Base-by-base conservation (phyloP, 73 alveolate species). In the Stentor coeruleus region DNA sequence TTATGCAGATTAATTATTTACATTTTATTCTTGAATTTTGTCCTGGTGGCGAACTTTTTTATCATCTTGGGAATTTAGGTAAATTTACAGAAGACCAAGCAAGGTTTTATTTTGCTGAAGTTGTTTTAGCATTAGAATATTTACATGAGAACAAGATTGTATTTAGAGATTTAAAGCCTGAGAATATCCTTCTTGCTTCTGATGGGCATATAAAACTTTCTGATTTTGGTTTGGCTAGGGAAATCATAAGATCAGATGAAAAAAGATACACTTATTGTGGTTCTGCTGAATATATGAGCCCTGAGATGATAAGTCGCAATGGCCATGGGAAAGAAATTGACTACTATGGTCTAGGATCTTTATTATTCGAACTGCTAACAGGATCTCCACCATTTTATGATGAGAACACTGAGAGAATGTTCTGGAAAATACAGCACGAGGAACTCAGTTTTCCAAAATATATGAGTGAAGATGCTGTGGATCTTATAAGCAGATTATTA, bases 81-180 rank as follows among this genome's bases (percentile, higher is more conserved):
- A 73, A 79, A 76, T 91, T 95, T 75, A 82, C 89, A 73, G 99
- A 95, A 84, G 88, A 89, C 76, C 89, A 87, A 57, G 94, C 98
- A 3, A 74, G 90, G 59, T 91, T 92, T 84, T 93, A 93, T 83
- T 85, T 86, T 15, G 94, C 96, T 31, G 96, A 95, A 91, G 77
- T 95, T 30, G 74, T 94, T 26, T 85, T 91, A 28, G 99, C 98
- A 6, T 85, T 95, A 41, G 97, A 94, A 57, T 91, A 86, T 77
- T 75, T 95, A 38, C 98, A 95, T 77, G 81, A 87, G 77, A 88
- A 95, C 84, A 95, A 86, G 85, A 87, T 95, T 2, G 88, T 95
- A 14, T 95, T 89, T 60, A 83, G 99, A 85, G 99, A 93, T 83
- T 89, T 93, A 83, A 93, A 93, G 66, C 98, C 98, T 0, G 97